Conservation (phyloP, 371 early-diverging fungal genomes). For the Apophysomyces trapeziformis region DNA sequence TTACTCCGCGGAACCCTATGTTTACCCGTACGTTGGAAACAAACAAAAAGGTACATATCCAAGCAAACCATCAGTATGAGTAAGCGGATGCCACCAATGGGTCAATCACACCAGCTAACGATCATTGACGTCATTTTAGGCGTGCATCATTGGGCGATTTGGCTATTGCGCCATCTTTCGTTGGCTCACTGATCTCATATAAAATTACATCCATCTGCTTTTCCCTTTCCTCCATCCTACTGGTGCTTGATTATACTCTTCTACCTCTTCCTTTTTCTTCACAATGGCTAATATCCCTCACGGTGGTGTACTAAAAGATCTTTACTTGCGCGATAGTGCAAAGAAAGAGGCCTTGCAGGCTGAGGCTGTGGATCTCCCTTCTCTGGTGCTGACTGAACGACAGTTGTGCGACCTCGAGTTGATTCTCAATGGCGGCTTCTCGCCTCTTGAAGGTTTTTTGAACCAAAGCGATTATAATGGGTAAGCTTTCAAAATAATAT, state of each 20-base stretch:
- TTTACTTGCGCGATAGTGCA: slow-evolving; percentile 71
- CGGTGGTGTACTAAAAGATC: slow-evolving; percentile 83
- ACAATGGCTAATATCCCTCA: slow-evolving; percentile 73
- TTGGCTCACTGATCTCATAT: not conserved
- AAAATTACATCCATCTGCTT: not conserved
- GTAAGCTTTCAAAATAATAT: slow-evolving; percentile 28
- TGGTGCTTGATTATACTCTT: not conserved
- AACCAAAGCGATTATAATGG: slow-evolving; percentile 70
- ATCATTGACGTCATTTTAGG: slow-evolving; percentile 1
- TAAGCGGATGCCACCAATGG: not conserved
- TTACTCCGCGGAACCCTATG: too few relatives aligned
- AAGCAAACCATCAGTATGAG: not conserved
- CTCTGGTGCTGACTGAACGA: slow-evolving; percentile 73
- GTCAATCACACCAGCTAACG: slow-evolving; percentile 1
- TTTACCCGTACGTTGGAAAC: not conserved
- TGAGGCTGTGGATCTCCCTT: slow-evolving; percentile 60
- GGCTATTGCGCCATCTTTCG: slow-evolving; percentile 7
- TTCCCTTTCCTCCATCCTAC: not conserved
- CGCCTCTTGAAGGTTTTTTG: slow-evolving; percentile 84
- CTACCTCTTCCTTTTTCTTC: not conserved
- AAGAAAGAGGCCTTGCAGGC: slow-evolving; percentile 52
- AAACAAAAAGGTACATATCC: not conserved
- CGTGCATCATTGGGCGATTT: not conserved
- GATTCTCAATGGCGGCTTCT: slow-evolving; percentile 86
- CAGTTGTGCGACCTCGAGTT: slow-evolving; percentile 88